Conservation (phyloP, 352 stramenopile species). For the Phytopythium sindhum region DNA sequence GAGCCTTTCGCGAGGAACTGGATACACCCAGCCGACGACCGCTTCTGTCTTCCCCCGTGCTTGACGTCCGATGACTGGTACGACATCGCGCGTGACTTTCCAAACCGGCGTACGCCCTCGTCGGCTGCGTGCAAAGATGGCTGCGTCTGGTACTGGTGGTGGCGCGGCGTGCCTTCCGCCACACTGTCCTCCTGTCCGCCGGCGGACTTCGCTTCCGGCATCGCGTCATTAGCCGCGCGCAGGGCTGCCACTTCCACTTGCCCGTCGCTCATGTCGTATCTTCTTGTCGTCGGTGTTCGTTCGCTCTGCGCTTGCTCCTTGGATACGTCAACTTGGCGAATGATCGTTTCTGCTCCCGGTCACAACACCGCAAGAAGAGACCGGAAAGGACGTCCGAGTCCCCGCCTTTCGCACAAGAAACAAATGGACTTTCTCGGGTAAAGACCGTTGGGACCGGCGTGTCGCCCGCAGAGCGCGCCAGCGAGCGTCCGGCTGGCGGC, state of each 20-base stretch:
- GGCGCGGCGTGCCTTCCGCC: constrained; percentile 10
- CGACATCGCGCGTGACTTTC: constrained; percentile 13
- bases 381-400: not conserved
- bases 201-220: not conserved
- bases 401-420: not conserved
- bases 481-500: not conserved
- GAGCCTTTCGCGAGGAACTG: constrained; percentile 39
- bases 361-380: not conserved
- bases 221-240: constrained; percentile 18
- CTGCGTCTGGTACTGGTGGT: constrained; percentile 15
- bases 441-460: not conserved
- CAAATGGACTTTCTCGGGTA: not conserved
- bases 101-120: not conserved
- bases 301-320: not conserved
- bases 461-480: not conserved
- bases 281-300: not conserved
- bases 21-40: constrained; percentile 20
- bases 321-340: not conserved
- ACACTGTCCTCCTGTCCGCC: not conserved
- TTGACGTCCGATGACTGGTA: not conserved
- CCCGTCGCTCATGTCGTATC: constrained; percentile 21
- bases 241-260: constrained; percentile 40
- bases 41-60: not conserved
- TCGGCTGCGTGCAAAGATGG: not conserved
- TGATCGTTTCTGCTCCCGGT: not conserved